Percentiles rank a stretch among this genome's conserved stretches.
phyloP scores from a whole-genome alignment of 1,284 basidiomycete species.

The Ganoderma sp. region DNA sequence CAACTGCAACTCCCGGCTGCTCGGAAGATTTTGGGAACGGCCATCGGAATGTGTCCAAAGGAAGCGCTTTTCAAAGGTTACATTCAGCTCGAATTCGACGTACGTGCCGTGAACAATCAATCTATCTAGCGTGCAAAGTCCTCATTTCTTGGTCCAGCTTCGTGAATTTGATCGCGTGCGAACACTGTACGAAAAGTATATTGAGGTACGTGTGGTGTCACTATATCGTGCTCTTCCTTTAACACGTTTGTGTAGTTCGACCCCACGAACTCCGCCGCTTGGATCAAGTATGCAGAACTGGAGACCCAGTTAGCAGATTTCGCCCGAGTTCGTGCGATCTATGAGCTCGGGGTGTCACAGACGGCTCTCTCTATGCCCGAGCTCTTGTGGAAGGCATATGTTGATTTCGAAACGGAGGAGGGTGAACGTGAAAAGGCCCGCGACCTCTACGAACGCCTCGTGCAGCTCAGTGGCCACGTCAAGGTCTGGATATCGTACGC shows the following conservation, averaged over 20 bases:
- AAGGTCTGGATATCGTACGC: constrained; percentile 91
- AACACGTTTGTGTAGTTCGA: constrained; percentile 66
- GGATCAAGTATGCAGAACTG: constrained; percentile 98
- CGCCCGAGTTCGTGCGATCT: constrained; percentile 91
- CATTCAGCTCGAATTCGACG: constrained; percentile 91
- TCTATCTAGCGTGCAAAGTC: neutral
- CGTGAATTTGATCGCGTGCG: constrained; percentile 96
- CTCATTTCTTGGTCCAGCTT: constrained; percentile 49
- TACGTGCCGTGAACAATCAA: constrained; percentile 45
- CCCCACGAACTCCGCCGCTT: constrained; percentile 87
- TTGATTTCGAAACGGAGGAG: constrained; percentile 96
- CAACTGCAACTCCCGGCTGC: constrained; percentile 84
- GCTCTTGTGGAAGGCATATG: constrained; percentile 96
- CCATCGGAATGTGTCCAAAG: constrained; percentile 96
- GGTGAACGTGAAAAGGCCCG: constrained; percentile 88
- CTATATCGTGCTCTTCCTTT: neutral
- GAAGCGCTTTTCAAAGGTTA: constrained; percentile 94
- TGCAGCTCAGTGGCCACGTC: constrained; percentile 90
- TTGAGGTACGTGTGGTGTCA: constrained; percentile 65
- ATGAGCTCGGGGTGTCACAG: constrained; percentile 94
- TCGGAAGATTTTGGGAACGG: constrained; percentile 88
- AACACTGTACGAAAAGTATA: constrained; percentile 92
- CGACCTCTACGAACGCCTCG: constrained; percentile 88
- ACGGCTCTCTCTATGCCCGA: constrained; percentile 96
- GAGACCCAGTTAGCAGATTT: constrained; percentile 93